phyloP scores from a whole-genome alignment of 1,139 yeast genomes.

The Zygosaccharomyces pseudobailii region DNA sequence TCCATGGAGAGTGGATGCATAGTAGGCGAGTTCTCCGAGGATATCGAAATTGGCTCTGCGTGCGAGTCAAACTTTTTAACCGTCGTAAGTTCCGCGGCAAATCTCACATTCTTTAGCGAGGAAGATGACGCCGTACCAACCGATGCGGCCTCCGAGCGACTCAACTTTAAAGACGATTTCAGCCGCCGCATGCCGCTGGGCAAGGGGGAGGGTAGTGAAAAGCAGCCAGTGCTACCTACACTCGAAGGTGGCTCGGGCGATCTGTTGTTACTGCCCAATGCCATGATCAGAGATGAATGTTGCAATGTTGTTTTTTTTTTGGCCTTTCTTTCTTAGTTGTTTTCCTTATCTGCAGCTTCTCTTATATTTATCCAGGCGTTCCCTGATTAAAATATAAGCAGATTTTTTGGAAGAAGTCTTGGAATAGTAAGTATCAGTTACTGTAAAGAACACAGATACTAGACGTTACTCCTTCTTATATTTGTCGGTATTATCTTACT shows the following conservation, averaged over 20 bases:
- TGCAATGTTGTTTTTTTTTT: not conserved
- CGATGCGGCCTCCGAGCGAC: slow-evolving; percentile 19
- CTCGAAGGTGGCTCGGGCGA: not conserved
- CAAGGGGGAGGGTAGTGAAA: slow-evolving; percentile 3
- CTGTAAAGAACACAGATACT: not conserved
- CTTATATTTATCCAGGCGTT: not conserved
- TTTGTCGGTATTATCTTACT: not conserved
- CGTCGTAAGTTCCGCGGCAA: slow-evolving; percentile 33
- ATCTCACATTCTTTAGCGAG: slow-evolving; percentile 27
- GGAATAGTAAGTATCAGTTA: too few relatives aligned
- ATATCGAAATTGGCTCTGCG: slow-evolving; percentile 30
- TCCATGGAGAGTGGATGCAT: slow-evolving; percentile 13
- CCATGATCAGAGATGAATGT: not conserved
- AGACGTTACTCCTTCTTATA: not conserved
- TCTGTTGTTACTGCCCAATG: not conserved
- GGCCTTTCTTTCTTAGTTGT: not conserved
- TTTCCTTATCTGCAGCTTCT: not conserved
- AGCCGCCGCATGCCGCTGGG: slow-evolving; percentile 14
- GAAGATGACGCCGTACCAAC: slow-evolving; percentile 17
- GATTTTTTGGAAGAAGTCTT: too few relatives aligned
- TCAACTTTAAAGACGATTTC: slow-evolving; percentile 27
- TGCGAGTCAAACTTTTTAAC: slow-evolving; percentile 30
- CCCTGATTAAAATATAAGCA: too few relatives aligned
- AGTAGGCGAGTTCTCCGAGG: slow-evolving; percentile 29
- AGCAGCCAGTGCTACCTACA: not conserved